These are phyloP conservation scores for Solanum habrochaites DNA, from an alignment of 257 asterid genomes.

Conservation along the genomic window DNA sequence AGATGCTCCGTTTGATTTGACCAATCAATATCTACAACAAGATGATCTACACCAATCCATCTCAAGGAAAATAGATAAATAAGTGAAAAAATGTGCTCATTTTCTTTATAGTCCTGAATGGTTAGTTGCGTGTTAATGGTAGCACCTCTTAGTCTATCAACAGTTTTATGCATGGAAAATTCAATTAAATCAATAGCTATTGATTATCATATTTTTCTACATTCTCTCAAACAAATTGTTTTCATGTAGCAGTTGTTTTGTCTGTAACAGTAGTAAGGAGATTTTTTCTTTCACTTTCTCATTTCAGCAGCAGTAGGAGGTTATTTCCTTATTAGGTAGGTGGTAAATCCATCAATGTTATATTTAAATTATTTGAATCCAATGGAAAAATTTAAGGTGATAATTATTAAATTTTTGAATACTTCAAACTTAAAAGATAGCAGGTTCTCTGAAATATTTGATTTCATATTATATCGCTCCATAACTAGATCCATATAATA, in stretches of 20 bases:
- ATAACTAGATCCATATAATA: not conserved
- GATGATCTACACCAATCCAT: not conserved
- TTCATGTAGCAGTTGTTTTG: not conserved
- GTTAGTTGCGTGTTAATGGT: not conserved
- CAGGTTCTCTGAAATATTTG: not conserved
- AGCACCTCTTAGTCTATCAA: not conserved
- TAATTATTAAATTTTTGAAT: not conserved
- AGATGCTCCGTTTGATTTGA: constrained; percentile 24
- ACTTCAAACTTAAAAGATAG: not conserved
- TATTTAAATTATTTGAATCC: too few species aligned
- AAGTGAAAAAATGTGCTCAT: not conserved
- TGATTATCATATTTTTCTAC: too few species aligned
- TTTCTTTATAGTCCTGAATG: not conserved
- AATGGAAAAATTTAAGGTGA: not conserved
- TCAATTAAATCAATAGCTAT: not conserved
- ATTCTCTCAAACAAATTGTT: not conserved
- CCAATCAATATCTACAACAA: constrained; percentile 13
- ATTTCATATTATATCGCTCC: not conserved
- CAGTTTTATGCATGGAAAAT: not conserved
- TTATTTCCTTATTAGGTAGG: not conserved
- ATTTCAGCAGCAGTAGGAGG: not conserved
- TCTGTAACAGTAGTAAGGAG: not conserved
- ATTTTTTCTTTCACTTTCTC: not conserved
- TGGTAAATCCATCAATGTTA: not conserved
- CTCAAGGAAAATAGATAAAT: not conserved